These are phyloP conservation scores for Vigna angularis DNA, from an alignment of 306 rosid species.

Conservation along the genomic window DNA sequence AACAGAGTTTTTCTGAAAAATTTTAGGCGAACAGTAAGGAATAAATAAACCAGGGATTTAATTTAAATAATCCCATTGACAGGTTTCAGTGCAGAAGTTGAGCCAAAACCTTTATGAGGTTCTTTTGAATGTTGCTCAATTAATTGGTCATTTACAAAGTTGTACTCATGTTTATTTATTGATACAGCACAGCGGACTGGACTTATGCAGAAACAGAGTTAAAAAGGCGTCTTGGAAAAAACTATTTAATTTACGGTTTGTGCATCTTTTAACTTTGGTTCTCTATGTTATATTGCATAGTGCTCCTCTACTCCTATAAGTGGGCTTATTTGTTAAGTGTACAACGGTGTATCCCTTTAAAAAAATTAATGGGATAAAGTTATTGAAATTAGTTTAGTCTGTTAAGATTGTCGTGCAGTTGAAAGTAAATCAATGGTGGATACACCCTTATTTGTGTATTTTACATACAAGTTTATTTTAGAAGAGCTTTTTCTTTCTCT, in stretches of 20 bases:
- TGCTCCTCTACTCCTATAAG: not conserved
- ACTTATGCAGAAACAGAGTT: constrained; percentile 85
- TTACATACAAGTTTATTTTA: not conserved
- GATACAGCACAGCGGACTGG: constrained; percentile 91
- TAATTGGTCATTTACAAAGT: constrained; percentile 33
- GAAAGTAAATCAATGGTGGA: not conserved
- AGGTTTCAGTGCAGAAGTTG: constrained; percentile 23
- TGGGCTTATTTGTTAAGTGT: not conserved
- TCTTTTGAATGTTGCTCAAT: constrained; percentile 31
- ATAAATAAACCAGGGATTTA: no score
- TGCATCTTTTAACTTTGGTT: constrained; percentile 31
- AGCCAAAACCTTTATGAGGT: constrained; percentile 23
- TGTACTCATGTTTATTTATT: constrained; percentile 50
- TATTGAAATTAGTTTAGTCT: no score
- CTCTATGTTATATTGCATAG: constrained; percentile 15
- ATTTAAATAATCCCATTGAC: not conserved
- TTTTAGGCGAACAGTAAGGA: not conserved
- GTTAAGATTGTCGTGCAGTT: not conserved
- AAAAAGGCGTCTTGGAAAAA: constrained; percentile 78
- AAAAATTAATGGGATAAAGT: no score
- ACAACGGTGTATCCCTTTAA: constrained; percentile 15
- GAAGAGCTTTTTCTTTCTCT: not conserved
- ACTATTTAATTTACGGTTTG: constrained; percentile 80
- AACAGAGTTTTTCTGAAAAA: no score
- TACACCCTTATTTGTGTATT: not conserved